A percentile compares a stretch with the other conserved stretches of the same genome.
phyloP scores from a whole-genome alignment of 495 filamentous ascomycete genomes.

The Podospora bellae-mahoneyi region DNA sequence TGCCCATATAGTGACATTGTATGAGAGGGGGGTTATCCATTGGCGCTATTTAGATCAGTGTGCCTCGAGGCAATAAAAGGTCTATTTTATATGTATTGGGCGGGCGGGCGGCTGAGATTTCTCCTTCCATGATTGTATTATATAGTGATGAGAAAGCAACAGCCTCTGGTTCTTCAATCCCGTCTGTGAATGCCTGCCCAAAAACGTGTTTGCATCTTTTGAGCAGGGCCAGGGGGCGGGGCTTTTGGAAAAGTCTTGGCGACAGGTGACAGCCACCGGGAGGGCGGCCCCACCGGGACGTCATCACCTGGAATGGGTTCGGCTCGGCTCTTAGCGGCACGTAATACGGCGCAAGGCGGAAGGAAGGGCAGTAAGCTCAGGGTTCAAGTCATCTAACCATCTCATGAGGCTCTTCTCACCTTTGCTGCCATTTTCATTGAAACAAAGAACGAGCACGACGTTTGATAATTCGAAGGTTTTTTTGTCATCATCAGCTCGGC shows the following conservation, averaged over 20 bases:
- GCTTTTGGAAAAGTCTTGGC: background rate
- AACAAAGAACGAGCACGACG: background rate
- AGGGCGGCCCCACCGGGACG: conserved; percentile 2
- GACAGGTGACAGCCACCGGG: background rate
- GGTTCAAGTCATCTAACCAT: background rate
- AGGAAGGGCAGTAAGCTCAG: background rate
- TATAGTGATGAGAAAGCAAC: background rate
- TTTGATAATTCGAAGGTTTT: too few relatives aligned
- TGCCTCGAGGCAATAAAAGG: background rate
- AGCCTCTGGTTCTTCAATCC: background rate
- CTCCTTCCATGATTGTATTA: background rate
- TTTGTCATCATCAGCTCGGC: too few relatives aligned
- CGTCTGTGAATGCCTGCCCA: background rate
- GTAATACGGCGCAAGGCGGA: background rate
- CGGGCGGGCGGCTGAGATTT: background rate
- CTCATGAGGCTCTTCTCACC: background rate
- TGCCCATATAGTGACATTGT: background rate
- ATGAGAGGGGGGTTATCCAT: background rate
- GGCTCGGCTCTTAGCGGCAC: background rate
- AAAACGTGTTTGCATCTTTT: background rate
- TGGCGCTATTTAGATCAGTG: background rate
- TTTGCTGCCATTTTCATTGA: background rate
- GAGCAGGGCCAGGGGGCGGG: too few relatives aligned
- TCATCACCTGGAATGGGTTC: conserved; percentile 3
- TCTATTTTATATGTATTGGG: background rate